These are phyloP conservation scores for Citrus maxima DNA, from an alignment of 345 rosid species.

Conservation along the genomic window DNA sequence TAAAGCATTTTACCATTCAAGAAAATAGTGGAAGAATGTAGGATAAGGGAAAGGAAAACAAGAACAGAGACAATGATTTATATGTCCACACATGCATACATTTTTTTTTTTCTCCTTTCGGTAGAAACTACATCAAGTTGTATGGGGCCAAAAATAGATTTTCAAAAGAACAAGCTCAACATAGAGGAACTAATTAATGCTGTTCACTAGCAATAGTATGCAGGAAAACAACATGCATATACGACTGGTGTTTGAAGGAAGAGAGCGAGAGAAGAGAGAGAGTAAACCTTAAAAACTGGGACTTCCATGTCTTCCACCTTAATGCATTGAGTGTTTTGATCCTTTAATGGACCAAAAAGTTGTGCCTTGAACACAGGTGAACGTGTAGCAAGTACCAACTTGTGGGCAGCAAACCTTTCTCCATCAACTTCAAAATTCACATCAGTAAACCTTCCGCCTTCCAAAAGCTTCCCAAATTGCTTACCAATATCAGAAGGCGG, in stretches of 20 bases:
- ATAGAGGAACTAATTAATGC: neutral
- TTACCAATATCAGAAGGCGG: constrained; percentile 59
- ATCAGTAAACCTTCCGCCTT: constrained; percentile 54
- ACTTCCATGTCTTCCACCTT: constrained; percentile 61
- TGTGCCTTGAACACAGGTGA: constrained; percentile 86
- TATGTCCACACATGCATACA: neutral
- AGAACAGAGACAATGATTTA: neutral
- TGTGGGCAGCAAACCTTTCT: constrained; percentile 68
- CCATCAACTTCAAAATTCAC: constrained; percentile 58
- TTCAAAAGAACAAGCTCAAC: neutral
- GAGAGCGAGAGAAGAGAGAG: constrained; percentile 6
- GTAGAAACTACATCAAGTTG: neutral
- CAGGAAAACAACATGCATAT: neutral
- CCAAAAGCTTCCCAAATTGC: constrained; percentile 57
- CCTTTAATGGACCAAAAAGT: constrained; percentile 71
- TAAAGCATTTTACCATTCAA: neutral
- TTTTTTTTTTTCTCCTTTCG: no score
- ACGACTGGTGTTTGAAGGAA: neutral
- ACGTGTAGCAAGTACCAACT: constrained; percentile 66
- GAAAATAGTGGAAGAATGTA: neutral
- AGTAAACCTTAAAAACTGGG: constrained; percentile 62
- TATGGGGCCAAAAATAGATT: neutral
- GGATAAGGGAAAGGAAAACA: neutral
- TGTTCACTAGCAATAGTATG: neutral
- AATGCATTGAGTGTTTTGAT: constrained; percentile 42